Evolutionary conservation across 2,329 filamentous ascomycete genomes (phyloP), one percentile per base, ranked within the genome.

Genomic region (Epichloe gansuensis): DNA sequence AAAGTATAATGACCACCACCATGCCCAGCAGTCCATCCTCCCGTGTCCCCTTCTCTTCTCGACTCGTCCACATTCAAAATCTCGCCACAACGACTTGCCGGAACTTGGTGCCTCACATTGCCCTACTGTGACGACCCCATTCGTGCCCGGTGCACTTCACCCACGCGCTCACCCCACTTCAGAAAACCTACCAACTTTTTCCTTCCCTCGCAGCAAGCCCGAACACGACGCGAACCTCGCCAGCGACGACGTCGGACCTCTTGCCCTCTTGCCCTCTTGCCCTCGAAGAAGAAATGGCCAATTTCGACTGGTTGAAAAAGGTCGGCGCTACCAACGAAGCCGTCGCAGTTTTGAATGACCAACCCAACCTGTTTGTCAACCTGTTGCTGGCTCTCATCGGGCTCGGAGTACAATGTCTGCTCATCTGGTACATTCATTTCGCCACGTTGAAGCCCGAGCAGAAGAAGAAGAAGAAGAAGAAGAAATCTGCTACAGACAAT

Each of bases 391-490:
- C 77, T 54, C 68, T 81, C 52, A 60, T 78, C 60, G 67, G 66
- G 54, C 59, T 80, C 49, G 69, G 69, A 54, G 61, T 74, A 8
- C 68, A 80, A 58, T 64, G 63, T 53, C 59, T 70, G 9, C 65
- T 81, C 47, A 64, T 77, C 51, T 80, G 74, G 74, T 80, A 73
- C 66, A 81, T 81, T 60, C 76, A 80, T 66, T 74, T 69, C 60
- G 77, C 76, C 53, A 82, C 78, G 21, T 56, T 78, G 67, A 82
- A 81, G 68, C 78, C 78, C 15, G 76, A 78, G 60, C 78, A 82
- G 64, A 75, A 69, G 63, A 77, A 76, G 64, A 71, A 71, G 61
- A 71, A 71, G 61, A 73, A 71, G 59, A 65, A 69, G 48, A 64
- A 61, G 38, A 56, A 60, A 47, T 21, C 34, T 21, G 59, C 38